These are phyloP conservation scores for Neonectria ditissima DNA, from an alignment of 2,329 filamentous ascomycete species.

Conservation along the genomic window DNA sequence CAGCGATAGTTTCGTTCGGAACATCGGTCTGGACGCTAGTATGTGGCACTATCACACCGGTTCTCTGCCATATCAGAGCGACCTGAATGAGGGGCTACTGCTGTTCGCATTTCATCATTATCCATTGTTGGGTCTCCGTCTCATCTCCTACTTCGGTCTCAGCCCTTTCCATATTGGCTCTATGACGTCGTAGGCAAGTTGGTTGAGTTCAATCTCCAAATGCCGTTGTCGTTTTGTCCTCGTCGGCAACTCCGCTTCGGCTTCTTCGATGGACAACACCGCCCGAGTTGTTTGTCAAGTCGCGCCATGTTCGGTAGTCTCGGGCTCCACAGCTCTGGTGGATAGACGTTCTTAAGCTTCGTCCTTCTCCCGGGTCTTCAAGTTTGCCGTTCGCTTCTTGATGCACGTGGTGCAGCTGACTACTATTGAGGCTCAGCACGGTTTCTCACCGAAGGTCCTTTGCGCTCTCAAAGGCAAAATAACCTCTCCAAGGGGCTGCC, in stretches of 20 bases:
- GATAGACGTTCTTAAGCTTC: slow-evolving; percentile 2
- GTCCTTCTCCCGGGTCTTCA: not conserved
- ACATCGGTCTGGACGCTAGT: not conserved
- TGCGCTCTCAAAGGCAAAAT: slow-evolving; percentile 3
- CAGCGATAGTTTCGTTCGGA: not conserved
- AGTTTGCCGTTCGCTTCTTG: not conserved
- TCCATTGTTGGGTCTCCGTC: not conserved
- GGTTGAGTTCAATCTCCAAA: not conserved
- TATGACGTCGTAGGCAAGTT: not conserved
- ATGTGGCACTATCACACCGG: not conserved
- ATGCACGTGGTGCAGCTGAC: slow-evolving; percentile 13
- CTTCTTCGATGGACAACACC: slow-evolving; percentile 10
- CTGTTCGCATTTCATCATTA: not conserved
- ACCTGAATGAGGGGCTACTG: not conserved
- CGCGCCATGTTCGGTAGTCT: slow-evolving; percentile 15
- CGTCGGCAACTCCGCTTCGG: slow-evolving; percentile 6
- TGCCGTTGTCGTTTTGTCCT: slow-evolving; percentile 1
- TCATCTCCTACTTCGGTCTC: slow-evolving; percentile 3
- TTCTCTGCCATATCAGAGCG: not conserved
- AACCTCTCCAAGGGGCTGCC: slow-evolving; percentile 6
- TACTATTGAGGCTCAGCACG: not conserved
- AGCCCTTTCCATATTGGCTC: slow-evolving; percentile 8
- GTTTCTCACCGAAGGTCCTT: not conserved
- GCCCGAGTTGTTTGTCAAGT: slow-evolving; percentile 10
- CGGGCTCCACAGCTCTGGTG: slow-evolving; percentile 15